Percentiles rank a stretch among this genome's conserved stretches.
Evolutionary conservation across 345 rosid genomes (phyloP).

Genomic region (Mallotus nudiflorus): DNA sequence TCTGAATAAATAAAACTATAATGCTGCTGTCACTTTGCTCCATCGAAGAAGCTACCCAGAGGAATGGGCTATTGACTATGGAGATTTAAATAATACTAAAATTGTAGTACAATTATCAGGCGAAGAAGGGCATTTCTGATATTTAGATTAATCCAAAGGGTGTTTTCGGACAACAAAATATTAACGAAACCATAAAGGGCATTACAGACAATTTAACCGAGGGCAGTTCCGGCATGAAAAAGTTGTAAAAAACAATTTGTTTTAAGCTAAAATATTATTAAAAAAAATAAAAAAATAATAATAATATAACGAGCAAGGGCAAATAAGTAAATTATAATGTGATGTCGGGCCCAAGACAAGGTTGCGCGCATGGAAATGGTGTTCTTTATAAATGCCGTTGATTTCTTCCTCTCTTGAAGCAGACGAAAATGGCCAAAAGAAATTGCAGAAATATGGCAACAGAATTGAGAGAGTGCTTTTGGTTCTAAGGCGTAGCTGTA

Average conservation of each 20-base stretch:
- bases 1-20: too few species aligned
- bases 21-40: too few species aligned
- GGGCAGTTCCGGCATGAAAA: background rate
- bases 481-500: background rate
- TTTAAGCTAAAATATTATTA: background rate
- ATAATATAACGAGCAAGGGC: background rate
- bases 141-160: background rate
- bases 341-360: too few species aligned
- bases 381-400: too few species aligned
- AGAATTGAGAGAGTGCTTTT: background rate
- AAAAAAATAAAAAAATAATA: background rate
- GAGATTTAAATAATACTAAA: background rate
- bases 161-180: background rate
- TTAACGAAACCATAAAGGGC: background rate
- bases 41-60: background rate
- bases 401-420: too few species aligned
- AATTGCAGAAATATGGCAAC: background rate
- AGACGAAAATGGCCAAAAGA: too few species aligned
- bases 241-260: background rate
- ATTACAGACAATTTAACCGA: background rate
- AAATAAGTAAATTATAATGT: background rate
- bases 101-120: background rate
- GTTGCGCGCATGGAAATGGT: background rate
- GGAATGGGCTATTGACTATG: background rate
- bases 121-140: conserved; percentile 1